Percentiles rank a stretch among this genome's conserved stretches.
These are phyloP conservation scores for Eucalyptus pauciflora DNA, from an alignment of 345 rosid genomes.

Conservation along the genomic window DNA sequence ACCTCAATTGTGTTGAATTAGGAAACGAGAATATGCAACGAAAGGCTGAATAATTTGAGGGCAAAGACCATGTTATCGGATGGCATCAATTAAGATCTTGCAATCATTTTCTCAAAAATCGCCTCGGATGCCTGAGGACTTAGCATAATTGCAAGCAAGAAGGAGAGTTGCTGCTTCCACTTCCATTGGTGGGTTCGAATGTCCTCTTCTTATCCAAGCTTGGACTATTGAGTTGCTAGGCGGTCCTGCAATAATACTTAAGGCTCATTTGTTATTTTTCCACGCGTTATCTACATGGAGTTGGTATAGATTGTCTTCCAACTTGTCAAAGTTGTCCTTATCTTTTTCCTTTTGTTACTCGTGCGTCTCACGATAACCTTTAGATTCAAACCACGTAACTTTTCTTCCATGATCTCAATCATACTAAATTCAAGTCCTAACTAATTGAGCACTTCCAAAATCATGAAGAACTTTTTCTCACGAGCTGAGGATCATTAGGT, in stretches of 20 bases:
- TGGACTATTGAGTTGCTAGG: background rate
- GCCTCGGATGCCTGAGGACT: accelerated
- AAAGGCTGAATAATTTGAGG: background rate
- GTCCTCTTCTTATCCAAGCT: background rate
- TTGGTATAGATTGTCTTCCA: background rate
- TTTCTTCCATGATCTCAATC: background rate
- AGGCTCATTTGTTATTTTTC: background rate
- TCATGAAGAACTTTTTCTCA: background rate
- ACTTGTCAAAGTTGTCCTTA: background rate
- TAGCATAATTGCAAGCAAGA: background rate
- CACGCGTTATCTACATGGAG: background rate
- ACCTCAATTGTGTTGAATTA: background rate
- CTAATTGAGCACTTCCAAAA: background rate
- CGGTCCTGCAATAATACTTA: background rate
- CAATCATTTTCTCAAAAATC: background rate
- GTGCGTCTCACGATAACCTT: background rate
- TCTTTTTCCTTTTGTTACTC: background rate
- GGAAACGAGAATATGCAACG: background rate
- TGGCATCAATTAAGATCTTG: background rate
- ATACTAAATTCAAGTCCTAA: background rate
- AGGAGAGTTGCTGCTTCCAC: background rate
- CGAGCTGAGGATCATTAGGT: background rate
- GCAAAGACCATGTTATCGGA: background rate
- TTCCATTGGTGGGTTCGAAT: background rate
- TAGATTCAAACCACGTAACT: background rate